Percentiles rank a stretch among this genome's conserved stretches.
Evolutionary conservation across 768 basidiomycete species (phyloP).

Genomic region (Lactifluus echinatus): DNA sequence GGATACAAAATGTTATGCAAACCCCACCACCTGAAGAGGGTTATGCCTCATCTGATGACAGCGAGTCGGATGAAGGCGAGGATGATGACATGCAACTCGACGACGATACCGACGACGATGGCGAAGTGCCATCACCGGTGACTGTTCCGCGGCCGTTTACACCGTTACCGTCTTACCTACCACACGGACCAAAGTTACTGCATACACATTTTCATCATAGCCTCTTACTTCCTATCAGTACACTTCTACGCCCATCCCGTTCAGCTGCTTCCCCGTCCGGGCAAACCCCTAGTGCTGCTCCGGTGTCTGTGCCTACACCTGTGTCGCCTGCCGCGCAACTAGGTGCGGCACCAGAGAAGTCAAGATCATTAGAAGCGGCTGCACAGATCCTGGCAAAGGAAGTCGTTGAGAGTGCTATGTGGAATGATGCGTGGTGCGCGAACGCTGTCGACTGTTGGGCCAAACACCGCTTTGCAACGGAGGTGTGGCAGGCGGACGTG

Average conservation of each 20-base stretch:
- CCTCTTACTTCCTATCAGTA: constrained; percentile 51
- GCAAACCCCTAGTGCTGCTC: constrained; percentile 29
- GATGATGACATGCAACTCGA: constrained; percentile 32
- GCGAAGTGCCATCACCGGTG: constrained; percentile 20
- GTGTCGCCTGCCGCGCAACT: constrained; percentile 72
- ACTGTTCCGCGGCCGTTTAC: constrained; percentile 51
- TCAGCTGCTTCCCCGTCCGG: constrained; percentile 40
- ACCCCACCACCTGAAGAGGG: constrained; percentile 27
- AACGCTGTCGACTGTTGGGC: constrained; percentile 21
- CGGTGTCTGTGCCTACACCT: constrained; percentile 66
- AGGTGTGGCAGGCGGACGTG: constrained; percentile 55
- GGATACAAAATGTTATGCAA: constrained; percentile 31
- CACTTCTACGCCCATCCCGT: constrained; percentile 51
- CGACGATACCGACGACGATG: constrained; percentile 23
- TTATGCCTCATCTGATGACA: constrained; percentile 26
- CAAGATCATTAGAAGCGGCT: constrained; percentile 58
- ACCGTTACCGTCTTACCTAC: constrained; percentile 63
- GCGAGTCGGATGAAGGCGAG: constrained; percentile 33
- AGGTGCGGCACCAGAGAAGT: constrained; percentile 55
- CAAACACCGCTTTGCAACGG: constrained; percentile 24
- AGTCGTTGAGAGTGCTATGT: constrained; percentile 62
- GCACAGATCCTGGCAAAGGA: constrained; percentile 57
- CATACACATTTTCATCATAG: constrained; percentile 61
- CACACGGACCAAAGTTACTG: constrained; percentile 58
- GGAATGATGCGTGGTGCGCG: constrained; percentile 59